Base-by-base conservation (phyloP, 352 stramenopile genomes). In the Thalassiosira oceanica region DNA sequence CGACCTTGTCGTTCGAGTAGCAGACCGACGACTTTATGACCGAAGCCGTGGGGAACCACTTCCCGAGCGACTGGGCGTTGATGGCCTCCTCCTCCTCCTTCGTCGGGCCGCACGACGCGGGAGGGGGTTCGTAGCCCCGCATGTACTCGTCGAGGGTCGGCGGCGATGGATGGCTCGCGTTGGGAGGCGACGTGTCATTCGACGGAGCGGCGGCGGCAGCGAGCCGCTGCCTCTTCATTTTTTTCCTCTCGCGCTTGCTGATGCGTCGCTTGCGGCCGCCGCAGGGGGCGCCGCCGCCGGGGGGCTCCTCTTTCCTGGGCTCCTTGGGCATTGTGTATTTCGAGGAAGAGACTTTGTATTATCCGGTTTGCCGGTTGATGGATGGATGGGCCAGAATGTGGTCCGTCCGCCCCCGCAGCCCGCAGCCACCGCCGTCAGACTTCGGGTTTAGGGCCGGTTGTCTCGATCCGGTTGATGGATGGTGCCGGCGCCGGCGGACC, bases 31-130 rank as follows among this genome's bases (percentile, higher is more conserved):
- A 83, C 61, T 89, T 89, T 20, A 89, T 71, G 2, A 88, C 49
- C 1, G 64, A 60, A 1, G 84, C 84, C 27, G 83, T 87, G 4
- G 84, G 84, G 46, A 91, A 91, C 84, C 84, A 91, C 61, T 86
- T 88, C 33, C 84, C 84, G 0, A 91, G 49, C 2, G 69, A 74
- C 45, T 78, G 71, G 16, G 56, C 39, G 51, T 70, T 21, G n/a
- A 26, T n/a, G 20, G n/a, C 11, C 20, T 36, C 28, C 24, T 62
- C 33, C 3, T 11, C 13, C 36, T 52, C 41, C 37, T 53, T 51
- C 27, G 36, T 16, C 24, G 41, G 26, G 18, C 55, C 52, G 13
- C 10, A 11, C 8, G 42, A 28, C 5, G 51, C 8, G 18, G 58
- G 58, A 6, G 35, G 15, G 7, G 58, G 46, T 1, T 21, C 15